Base-by-base conservation (phyloP, 768 basidiomycete genomes). In the Tulasnella sp. region DNA sequence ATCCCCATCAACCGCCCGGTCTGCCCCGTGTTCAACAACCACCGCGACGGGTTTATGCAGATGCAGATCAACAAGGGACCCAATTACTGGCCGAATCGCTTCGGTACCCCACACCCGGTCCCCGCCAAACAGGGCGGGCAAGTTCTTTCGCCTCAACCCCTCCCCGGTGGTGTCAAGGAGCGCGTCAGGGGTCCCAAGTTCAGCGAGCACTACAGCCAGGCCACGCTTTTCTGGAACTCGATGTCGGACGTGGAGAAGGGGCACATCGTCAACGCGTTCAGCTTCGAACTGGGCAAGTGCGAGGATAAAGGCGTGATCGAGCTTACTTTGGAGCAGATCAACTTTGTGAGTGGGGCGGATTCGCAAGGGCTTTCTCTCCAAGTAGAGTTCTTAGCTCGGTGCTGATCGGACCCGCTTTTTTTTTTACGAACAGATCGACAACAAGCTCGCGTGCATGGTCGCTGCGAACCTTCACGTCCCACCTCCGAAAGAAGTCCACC, bases 81-180 rank as follows among this genome's bases (percentile, higher is more conserved):
- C 82, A 95, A 95, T 82, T 97, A 97, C 83, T 93, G 90, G 89
- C 96, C 96, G 0, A 96, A 96, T 83, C 89, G 95, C 16, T 87
- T 88, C 71, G 84, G 86, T 16, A 83, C 86, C 7, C 88, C 87
- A 19, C 85, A 85, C 16, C 91, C 92, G 0, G 87, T 88, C 18
- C 84, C 88, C 18, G 82, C 85, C 0, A 83, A 85, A 1, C 80
- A 90, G 6, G 93, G 92, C 14, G 93, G 81, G 46, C 85, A 81
- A 71, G 79, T 83, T 34, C 74, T 84, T 18, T 83, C 78, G 4
- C 14, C 68, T 12, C 21, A 75, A 73, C 71, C 80, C 19, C 77
- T 78, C 46, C 56, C 75, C 36, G 8, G 91, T 2, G 92, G 92
- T 14, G 84, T 87, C 27, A 94, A 95, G 82, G 85, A 84, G 36